phyloP scores from a whole-genome alignment of 352 stramenopile species.

The Phytophthora vignae region DNA sequence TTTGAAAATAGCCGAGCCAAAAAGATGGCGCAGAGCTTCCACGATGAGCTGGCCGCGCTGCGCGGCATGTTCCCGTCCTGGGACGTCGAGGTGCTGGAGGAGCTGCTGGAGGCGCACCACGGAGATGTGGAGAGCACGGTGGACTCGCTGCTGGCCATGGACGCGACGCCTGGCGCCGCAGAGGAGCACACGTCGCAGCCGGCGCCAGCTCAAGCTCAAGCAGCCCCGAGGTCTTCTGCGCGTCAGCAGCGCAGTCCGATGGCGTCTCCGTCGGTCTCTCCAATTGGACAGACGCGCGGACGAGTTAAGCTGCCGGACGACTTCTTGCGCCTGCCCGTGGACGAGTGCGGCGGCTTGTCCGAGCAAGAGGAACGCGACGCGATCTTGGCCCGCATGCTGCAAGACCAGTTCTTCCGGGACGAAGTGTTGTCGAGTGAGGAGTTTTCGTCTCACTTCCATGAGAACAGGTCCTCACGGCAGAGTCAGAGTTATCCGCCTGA shows the following conservation, averaged over 20 bases:
- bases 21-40: slow-evolving; percentile 66
- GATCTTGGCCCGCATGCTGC: slow-evolving; percentile 79
- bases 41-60: slow-evolving; percentile 70
- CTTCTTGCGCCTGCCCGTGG: slow-evolving; percentile 69
- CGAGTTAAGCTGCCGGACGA: slow-evolving; percentile 69
- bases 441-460: slow-evolving; percentile 76
- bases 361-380: slow-evolving; percentile 81
- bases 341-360: slow-evolving; percentile 40
- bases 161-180: slow-evolving; percentile 34
- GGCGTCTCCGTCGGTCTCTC: slow-evolving; percentile 25
- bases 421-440: slow-evolving; percentile 76
- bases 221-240: slow-evolving; percentile 14
- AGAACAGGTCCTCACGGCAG: slow-evolving; percentile 23
- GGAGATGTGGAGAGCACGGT: slow-evolving; percentile 80
- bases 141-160: slow-evolving; percentile 78
- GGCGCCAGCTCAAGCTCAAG: slow-evolving; percentile 17
- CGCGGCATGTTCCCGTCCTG: slow-evolving; percentile 80
- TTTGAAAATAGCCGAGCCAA: slow-evolving; percentile 28
- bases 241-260: slow-evolving; percentile 17
- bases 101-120: slow-evolving; percentile 74
- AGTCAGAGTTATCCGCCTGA: slow-evolving; percentile 45
- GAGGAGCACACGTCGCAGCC: slow-evolving; percentile 1
- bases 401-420: slow-evolving; percentile 86
- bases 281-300: slow-evolving; percentile 11
- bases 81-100: slow-evolving; percentile 63